These are phyloP conservation scores for Nakaseomyces delphensis DNA, from an alignment of 1,139 yeast genomes.

Conservation along the genomic window DNA sequence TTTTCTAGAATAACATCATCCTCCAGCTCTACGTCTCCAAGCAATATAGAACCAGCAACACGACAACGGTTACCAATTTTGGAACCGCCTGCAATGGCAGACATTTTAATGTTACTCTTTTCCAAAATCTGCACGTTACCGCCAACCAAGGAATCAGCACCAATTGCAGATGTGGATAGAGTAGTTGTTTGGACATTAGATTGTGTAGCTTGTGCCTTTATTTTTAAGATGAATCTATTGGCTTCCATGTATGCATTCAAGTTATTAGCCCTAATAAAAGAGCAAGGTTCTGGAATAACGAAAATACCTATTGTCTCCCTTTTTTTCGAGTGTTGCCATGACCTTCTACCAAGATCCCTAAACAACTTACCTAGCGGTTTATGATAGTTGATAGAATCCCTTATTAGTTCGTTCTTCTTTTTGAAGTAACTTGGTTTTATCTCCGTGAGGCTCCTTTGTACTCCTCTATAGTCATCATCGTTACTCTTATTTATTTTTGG, in stretches of 20 bases:
- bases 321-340: slow-evolving; percentile 71
- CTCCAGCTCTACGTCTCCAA: slow-evolving; percentile 62
- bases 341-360: slow-evolving; percentile 80
- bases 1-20: slow-evolving; percentile 79
- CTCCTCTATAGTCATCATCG: slow-evolving; percentile 13
- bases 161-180: slow-evolving; percentile 56
- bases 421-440: slow-evolving; percentile 26
- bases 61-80: slow-evolving; percentile 77
- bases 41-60: slow-evolving; percentile 73
- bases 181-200: slow-evolving; percentile 37
- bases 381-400: slow-evolving; percentile 29
- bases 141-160: slow-evolving; percentile 78
- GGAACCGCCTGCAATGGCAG: slow-evolving; percentile 74
- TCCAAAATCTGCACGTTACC: slow-evolving; percentile 54
- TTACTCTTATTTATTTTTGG: slow-evolving; percentile 4
- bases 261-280: slow-evolving; percentile 70
- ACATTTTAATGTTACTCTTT: slow-evolving; percentile 73
- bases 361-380: slow-evolving; percentile 60
- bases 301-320: slow-evolving; percentile 57
- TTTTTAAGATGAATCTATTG: slow-evolving; percentile 68
- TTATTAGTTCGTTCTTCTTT: slow-evolving; percentile 26
- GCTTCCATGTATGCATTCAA: slow-evolving; percentile 82
- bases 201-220: slow-evolving; percentile 33
- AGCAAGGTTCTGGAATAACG: slow-evolving; percentile 54
- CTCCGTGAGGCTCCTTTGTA: slow-evolving; percentile 15